Conservation (phyloP, 2,329 filamentous ascomycete genomes). For the Ophiosphaerella korrae region DNA sequence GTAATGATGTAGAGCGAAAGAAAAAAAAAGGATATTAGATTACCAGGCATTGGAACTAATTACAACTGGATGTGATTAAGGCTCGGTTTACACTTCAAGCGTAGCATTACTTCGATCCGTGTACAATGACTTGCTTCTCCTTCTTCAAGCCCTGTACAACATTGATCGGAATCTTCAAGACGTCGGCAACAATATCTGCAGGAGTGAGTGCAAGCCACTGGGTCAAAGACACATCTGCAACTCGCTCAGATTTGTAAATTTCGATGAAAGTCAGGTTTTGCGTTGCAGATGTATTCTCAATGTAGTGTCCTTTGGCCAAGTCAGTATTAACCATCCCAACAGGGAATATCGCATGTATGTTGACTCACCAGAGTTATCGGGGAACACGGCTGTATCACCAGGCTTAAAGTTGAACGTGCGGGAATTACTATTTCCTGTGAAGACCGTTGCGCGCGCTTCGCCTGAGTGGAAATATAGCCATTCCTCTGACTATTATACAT, state of each 20-base stretch:
- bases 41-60: no score
- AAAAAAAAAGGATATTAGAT: no score
- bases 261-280: constrained; percentile 72
- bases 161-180: constrained; percentile 63
- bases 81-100: background rate
- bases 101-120: constrained; percentile 7
- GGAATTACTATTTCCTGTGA: constrained; percentile 64
- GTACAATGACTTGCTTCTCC: constrained; percentile 65
- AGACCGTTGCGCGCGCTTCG: constrained; percentile 66
- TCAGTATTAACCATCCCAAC: background rate
- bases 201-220: constrained; percentile 75
- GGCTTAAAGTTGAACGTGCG: constrained; percentile 70
- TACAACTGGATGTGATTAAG: no score
- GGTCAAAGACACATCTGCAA: constrained; percentile 68
- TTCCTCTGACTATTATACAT: constrained; percentile 57
- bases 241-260: constrained; percentile 70
- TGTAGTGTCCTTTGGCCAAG: constrained; percentile 61
- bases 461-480: constrained; percentile 75
- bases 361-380: constrained; percentile 63
- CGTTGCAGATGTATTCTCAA: constrained; percentile 68
- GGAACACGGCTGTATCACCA: constrained; percentile 72
- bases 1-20: no score
- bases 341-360: background rate
- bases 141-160: constrained; percentile 64
- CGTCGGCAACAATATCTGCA: constrained; percentile 64